phyloP scores from a whole-genome alignment of 2,329 filamentous ascomycete species.

The Hymenoscyphus repandus region DNA sequence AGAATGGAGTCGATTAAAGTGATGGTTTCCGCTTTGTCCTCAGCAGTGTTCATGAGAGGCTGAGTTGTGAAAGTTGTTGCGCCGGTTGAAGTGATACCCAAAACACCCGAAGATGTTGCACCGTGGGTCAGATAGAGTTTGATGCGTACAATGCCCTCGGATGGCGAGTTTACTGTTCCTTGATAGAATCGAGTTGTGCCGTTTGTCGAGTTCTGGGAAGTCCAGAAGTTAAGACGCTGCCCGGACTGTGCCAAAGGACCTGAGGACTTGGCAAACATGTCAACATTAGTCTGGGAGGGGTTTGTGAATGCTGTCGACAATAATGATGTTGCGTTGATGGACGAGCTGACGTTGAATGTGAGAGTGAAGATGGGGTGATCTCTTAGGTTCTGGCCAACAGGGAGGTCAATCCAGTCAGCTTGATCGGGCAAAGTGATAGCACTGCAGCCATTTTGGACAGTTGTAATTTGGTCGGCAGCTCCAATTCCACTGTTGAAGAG shows the following conservation, averaged over 20 bases:
- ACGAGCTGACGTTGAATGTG: conserved; percentile 18
- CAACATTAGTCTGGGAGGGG: conserved; percentile 37
- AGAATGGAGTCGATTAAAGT: conserved; percentile 45
- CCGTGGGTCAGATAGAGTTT: conserved; percentile 48
- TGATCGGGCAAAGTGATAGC: conserved; percentile 40
- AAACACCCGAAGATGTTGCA: conserved; percentile 41
- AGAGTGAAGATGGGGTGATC: conserved; percentile 47
- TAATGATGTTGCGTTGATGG: conserved; percentile 4
- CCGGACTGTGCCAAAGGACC: conserved; percentile 38
- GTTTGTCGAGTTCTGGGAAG: conserved; percentile 37
- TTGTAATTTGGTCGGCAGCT: conserved; percentile 33
- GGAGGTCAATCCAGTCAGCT: conserved; percentile 51
- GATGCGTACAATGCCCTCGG: conserved; percentile 39
- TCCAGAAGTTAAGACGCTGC: conserved; percentile 45
- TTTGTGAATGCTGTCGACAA: conserved; percentile 40
- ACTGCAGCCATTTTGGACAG: conserved; percentile 19
- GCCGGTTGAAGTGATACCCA: conserved; percentile 36
- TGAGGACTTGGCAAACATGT: conserved; percentile 32
- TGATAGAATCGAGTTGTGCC: conserved; percentile 36
- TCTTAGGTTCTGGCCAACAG: conserved; percentile 52
- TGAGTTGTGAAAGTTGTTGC: conserved; percentile 36
- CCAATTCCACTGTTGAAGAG: conserved; percentile 29
- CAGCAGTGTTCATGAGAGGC: conserved; percentile 46
- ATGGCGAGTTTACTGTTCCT: conserved; percentile 41
- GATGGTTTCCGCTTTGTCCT: conserved; percentile 47